These are phyloP conservation scores for Aspergillus neotritici DNA, from an alignment of 2,329 filamentous ascomycete genomes.

Conservation along the genomic window DNA sequence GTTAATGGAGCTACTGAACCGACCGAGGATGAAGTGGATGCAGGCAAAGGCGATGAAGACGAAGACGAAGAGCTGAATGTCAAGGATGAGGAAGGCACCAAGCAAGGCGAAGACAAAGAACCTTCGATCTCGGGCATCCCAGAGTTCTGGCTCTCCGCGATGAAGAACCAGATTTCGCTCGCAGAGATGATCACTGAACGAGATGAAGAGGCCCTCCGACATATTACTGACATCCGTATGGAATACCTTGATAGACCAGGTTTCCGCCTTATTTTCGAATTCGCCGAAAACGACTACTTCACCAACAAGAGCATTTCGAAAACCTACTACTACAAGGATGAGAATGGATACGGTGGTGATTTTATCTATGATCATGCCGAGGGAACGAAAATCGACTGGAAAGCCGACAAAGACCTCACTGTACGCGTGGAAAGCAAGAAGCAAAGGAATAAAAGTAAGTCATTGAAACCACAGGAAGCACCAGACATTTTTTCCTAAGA, in stretches of 20 bases:
- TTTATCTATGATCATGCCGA: conserved; percentile 99
- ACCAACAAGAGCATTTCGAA: conserved; percentile 95
- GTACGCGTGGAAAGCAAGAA: conserved; percentile 98
- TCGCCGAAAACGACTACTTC: conserved; percentile 92
- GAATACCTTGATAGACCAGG: conserved; percentile 98
- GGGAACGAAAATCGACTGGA: conserved; percentile 97
- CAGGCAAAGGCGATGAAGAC: conserved; percentile 74
- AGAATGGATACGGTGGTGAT: conserved; percentile 96
- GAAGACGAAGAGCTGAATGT: conserved; percentile 57
- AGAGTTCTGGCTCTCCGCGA: conserved; percentile 98
- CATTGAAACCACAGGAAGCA: background rate
- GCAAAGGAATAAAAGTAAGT: conserved; percentile 97
- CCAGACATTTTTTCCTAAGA: conserved; percentile 1
- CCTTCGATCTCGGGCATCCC: conserved; percentile 70
- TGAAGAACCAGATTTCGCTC: conserved; percentile 98
- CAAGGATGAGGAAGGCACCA: conserved; percentile 52
- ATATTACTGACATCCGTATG: conserved; percentile 91
- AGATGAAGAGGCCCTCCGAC: conserved; percentile 88
- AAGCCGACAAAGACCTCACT: conserved; percentile 84
- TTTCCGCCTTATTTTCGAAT: conserved; percentile 97
- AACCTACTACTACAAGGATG: conserved; percentile 98
- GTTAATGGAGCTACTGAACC: conserved; percentile 84
- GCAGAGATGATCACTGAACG: conserved; percentile 98
- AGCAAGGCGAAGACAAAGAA: conserved; percentile 44
- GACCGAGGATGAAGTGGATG: conserved; percentile 77